Conservation (phyloP, 768 basidiomycete species). For the Amanita molliuscula region DNA sequence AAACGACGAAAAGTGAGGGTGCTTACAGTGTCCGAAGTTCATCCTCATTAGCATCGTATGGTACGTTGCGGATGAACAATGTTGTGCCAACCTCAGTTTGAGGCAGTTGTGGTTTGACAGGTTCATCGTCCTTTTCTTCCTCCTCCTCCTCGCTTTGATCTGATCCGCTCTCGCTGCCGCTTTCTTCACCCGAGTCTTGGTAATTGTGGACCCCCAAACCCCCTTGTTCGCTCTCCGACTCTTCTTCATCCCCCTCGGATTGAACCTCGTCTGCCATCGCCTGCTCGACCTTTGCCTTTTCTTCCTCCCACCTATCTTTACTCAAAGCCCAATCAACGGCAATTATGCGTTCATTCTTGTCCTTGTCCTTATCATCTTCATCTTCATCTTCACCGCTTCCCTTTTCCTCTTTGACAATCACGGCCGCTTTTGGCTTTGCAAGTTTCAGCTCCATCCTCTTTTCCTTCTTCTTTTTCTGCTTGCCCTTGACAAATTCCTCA, state of each 20-base stretch:
- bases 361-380: conserved; percentile 22
- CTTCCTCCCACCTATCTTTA: conserved; percentile 87
- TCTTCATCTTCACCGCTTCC: conserved; percentile 24
- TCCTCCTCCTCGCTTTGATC: conserved; percentile 19
- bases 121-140: conserved; percentile 29
- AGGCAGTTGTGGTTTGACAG: conserved; percentile 60
- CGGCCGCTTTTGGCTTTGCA: conserved; percentile 23
- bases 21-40: conserved; percentile 78
- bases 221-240: conserved; percentile 24
- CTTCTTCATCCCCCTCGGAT: conserved; percentile 22
- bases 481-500: conserved; percentile 41
- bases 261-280: conserved; percentile 16
- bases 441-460: conserved; percentile 43
- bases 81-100: conserved; percentile 84
- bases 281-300: conserved; percentile 43
- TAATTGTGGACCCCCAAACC: conserved; percentile 34
- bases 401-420: conserved; percentile 15
- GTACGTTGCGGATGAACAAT: conserved; percentile 88
- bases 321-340: conserved; percentile 97
- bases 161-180: conserved; percentile 29
- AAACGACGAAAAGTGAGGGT: neutral
- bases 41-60: conserved; percentile 88
- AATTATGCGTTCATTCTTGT: conserved; percentile 49
- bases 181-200: conserved; percentile 24
- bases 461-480: conserved; percentile 61